Evolutionary conservation across 148 eudicot species (phyloP), one percentile per base, ranked within the genome.

Genomic region (Tetragonia tetragonoides): DNA sequence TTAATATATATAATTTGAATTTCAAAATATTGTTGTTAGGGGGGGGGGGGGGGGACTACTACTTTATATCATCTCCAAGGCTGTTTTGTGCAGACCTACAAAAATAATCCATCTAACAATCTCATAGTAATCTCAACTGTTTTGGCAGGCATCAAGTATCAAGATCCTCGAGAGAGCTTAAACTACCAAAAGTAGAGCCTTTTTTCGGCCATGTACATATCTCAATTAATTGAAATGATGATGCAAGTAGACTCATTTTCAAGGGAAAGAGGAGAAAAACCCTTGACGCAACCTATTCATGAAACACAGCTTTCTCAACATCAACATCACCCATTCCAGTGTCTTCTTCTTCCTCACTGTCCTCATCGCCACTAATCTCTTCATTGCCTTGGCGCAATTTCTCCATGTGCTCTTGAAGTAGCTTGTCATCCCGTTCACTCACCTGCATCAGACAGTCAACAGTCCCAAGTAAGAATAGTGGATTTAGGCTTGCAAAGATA

Each of bases 321-420:
- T 92, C 97, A 18, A 87, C 85, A 16, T 90, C 89, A 24, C 97
- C 94, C 97, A 92, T 90, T 41, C 97, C 97, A 10, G 94, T 90
- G 57, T 92, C 97, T 53, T 92, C 97, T 74, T 92, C 94, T 57
- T 82, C 97, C 82, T 90, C 94, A 44, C 89, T 90, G 39, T 84
- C 91, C 61, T 90, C 92, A 68, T 92, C 97, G 2, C 91, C 97
- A 71, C 90, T 85, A 51, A 86, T 70, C 87, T 92, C 97, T 83
- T 86, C 89, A 76, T 92, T 90, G 39, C 75, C 79, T 66, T 76
- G 79, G 8, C 80, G 82, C 74, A 90, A 86, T 71, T 87, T 85
- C 34, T 81, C 88, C 94, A 92, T 78, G 0, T 84, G 86, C 41
- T 90, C 97, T 46, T 80, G 85, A 68, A 92, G 87, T 42, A 90